These are phyloP conservation scores for Rhinocladiella mackenziei DNA, from an alignment of 2,329 filamentous ascomycete species.

Conservation along the genomic window DNA sequence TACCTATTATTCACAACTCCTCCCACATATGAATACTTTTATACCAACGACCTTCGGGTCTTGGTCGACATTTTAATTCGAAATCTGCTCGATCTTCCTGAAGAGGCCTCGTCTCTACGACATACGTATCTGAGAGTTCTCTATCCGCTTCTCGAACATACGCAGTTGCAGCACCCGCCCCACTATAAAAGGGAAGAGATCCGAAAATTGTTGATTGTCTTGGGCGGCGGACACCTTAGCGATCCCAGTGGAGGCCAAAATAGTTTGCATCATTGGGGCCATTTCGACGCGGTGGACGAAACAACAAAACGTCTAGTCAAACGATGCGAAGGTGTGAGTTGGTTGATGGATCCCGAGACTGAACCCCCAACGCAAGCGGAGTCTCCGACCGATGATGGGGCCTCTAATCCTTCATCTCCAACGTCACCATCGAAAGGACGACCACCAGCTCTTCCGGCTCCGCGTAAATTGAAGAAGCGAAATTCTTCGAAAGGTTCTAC, in stretches of 20 bases:
- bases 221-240: slow-evolving; percentile 70
- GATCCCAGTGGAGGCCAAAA: slow-evolving; percentile 34
- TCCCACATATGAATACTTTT: slow-evolving; percentile 95
- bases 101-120: slow-evolving; percentile 67
- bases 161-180: slow-evolving; percentile 78
- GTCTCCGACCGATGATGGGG: slow-evolving; percentile 22
- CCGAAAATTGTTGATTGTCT: slow-evolving; percentile 66
- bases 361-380: slow-evolving; percentile 30
- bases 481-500: slow-evolving; percentile 33
- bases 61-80: slow-evolving; percentile 93
- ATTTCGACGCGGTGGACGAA: slow-evolving; percentile 50
- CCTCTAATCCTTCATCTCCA: slow-evolving; percentile 22
- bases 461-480: slow-evolving; percentile 33
- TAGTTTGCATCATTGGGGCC: slow-evolving; percentile 41
- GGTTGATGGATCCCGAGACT: slow-evolving; percentile 39
- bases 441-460: slow-evolving; percentile 48
- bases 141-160: slow-evolving; percentile 84
- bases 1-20: slow-evolving; percentile 93
- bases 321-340: slow-evolving; percentile 46
- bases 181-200: slow-evolving; percentile 92
- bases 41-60: slow-evolving; percentile 93
- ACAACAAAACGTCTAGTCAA: slow-evolving; percentile 47
- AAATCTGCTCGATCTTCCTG: slow-evolving; percentile 90
- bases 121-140: slow-evolving; percentile 94
- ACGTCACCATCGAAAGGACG: slow-evolving; percentile 23